Evolutionary conservation across 805 yeast species (phyloP).

Genomic region (Brettanomyces nanus): DNA sequence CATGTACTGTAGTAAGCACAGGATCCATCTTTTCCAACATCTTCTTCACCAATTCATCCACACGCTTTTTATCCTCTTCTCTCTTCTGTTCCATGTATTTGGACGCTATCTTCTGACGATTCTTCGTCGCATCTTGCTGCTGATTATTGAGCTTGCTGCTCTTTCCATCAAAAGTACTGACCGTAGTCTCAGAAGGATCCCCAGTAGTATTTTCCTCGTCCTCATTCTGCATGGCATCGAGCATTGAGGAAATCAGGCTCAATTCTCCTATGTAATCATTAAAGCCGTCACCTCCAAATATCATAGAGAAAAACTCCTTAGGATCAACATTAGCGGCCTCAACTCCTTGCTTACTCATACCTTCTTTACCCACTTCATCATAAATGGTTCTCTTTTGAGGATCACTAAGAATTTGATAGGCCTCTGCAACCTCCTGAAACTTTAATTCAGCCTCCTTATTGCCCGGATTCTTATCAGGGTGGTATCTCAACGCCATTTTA

Average conservation of each 20-base stretch:
- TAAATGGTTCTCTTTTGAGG: slow-evolving; percentile 55
- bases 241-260: slow-evolving; percentile 66
- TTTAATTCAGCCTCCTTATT: slow-evolving; percentile 69
- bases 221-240: slow-evolving; percentile 23
- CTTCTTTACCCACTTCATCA: slow-evolving; percentile 70
- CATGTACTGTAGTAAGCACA: slow-evolving; percentile 26
- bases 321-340: slow-evolving; percentile 67
- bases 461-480: slow-evolving; percentile 75
- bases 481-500: slow-evolving; percentile 65
- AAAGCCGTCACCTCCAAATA: slow-evolving; percentile 89
- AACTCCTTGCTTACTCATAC: slow-evolving; percentile 32
- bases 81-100: slow-evolving; percentile 24
- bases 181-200: slow-evolving; percentile 38
- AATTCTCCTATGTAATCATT: slow-evolving; percentile 83
- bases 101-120: slow-evolving; percentile 15
- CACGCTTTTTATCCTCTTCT: slow-evolving; percentile 32
- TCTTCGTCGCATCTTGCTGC: slow-evolving; percentile 2
- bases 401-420: slow-evolving; percentile 71
- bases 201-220: slow-evolving; percentile 34
- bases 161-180: slow-evolving; percentile 17
- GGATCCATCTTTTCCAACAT: slow-evolving; percentile 33
- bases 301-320: slow-evolving; percentile 57
- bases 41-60: slow-evolving; percentile 52
- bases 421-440: slow-evolving; percentile 57
- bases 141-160: background rate